These are phyloP conservation scores for Fraxinus velutina DNA, from an alignment of 305 asterid genomes.

Conservation along the genomic window DNA sequence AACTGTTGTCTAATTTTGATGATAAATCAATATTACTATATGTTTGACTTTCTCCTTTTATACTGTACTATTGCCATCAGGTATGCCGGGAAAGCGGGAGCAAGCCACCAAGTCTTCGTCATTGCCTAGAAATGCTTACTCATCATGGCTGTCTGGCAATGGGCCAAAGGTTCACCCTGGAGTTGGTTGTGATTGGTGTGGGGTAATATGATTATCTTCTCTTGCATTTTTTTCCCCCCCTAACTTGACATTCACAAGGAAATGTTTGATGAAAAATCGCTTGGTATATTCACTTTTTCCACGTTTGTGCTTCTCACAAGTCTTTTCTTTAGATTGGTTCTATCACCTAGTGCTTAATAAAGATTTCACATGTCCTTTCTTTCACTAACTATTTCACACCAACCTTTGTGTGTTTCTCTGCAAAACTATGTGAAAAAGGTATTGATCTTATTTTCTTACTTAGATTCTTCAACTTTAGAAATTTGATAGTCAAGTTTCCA, in stretches of 20 bases:
- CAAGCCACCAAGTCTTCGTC: constrained; percentile 23
- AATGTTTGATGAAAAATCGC: background rate
- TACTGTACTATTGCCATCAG: constrained; percentile 25
- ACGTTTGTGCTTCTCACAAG: background rate
- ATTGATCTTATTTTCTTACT: background rate
- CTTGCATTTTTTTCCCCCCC: background rate
- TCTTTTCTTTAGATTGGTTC: background rate
- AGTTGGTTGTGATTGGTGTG: constrained; percentile 74
- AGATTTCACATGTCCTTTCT: background rate
- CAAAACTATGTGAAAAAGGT: background rate
- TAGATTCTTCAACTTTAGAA: background rate
- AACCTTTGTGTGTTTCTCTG: background rate
- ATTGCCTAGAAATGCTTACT: constrained; percentile 7
- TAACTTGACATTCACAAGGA: background rate
- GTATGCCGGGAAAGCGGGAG: constrained; percentile 24
- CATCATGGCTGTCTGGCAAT: constrained; percentile 24
- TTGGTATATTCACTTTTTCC: background rate
- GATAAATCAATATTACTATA: background rate
- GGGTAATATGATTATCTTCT: constrained; percentile 41
- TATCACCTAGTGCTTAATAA: background rate
- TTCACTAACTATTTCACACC: background rate
- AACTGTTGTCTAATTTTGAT: background rate
- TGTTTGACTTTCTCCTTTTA: background rate
- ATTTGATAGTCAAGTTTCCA: background rate
- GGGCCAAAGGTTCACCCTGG: constrained; percentile 40